A percentile compares a stretch with the other conserved stretches of the same genome.
Evolutionary conservation across 306 rosid genomes (phyloP).

Genomic region (Adenanthera pavonina): DNA sequence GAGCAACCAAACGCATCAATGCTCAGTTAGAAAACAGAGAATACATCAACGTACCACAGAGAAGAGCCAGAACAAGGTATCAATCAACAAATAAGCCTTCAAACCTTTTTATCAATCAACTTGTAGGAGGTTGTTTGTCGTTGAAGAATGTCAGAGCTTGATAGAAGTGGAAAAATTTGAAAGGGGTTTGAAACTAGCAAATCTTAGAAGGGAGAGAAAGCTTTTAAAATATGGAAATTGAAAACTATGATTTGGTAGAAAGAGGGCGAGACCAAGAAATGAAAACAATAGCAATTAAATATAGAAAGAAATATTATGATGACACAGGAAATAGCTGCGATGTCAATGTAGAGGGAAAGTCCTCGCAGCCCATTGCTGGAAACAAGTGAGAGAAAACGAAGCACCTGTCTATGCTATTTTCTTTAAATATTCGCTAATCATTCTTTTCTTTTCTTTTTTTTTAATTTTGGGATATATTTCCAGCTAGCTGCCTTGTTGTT

Average conservation of each 20-base stretch:
- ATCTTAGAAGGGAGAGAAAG: slow-evolving; percentile 9
- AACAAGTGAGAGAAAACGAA: slow-evolving; percentile 29
- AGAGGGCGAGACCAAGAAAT: slow-evolving; percentile 24
- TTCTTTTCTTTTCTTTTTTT: slow-evolving; percentile 17
- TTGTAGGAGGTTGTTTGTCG: slow-evolving; percentile 38
- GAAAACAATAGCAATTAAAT: slow-evolving; percentile 30
- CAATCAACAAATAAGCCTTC: neutral
- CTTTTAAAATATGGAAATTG: slow-evolving; percentile 3
- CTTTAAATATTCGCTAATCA: slow-evolving; percentile 33
- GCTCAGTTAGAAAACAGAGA: slow-evolving; percentile 22
- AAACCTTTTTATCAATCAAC: slow-evolving; percentile 24
- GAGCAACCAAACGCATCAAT: slow-evolving; percentile 38
- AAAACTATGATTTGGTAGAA: slow-evolving; percentile 36
- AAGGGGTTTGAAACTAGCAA: slow-evolving; percentile 25
- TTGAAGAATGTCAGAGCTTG: slow-evolving; percentile 40
- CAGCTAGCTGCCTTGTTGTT: slow-evolving; percentile 5
- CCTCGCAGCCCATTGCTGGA: slow-evolving; percentile 37
- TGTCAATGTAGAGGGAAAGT: slow-evolving; percentile 26
- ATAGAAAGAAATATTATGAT: slow-evolving; percentile 29
- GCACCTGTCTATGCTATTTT: slow-evolving; percentile 25
- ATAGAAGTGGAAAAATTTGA: slow-evolving; percentile 34
- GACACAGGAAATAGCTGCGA: slow-evolving; percentile 46
- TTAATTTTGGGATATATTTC: slow-evolving; percentile 27
- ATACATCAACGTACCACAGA: slow-evolving; percentile 38
- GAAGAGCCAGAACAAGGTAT: slow-evolving; percentile 25